These are phyloP conservation scores for Corymbia citriodora DNA, from an alignment of 441 rosid species.

Conservation along the genomic window DNA sequence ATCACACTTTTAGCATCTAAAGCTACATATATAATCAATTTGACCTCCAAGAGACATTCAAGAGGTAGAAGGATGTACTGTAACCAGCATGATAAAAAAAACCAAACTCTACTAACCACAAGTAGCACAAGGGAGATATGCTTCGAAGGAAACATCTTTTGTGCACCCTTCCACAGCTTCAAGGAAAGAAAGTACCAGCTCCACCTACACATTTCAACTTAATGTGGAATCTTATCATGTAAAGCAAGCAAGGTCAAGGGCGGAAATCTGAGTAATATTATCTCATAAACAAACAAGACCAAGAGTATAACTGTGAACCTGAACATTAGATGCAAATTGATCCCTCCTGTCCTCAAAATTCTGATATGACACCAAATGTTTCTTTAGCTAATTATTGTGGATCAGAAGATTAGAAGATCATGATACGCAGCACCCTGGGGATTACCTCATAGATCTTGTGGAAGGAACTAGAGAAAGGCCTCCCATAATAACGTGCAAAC, in stretches of 20 bases:
- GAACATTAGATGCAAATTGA: slow-evolving; percentile 50
- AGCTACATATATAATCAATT: neutral
- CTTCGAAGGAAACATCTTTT: slow-evolving; percentile 50
- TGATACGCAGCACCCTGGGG: neutral
- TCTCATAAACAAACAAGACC: neutral
- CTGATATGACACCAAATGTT: slow-evolving; percentile 31
- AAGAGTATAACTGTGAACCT: slow-evolving; percentile 24
- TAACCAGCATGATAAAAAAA: neutral
- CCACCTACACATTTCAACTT: slow-evolving; percentile 36
- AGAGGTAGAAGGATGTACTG: neutral
- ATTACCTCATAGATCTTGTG: slow-evolving; percentile 70
- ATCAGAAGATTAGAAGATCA: neutral
- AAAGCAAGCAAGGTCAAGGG: neutral
- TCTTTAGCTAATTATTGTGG: neutral
- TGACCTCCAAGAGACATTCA: neutral
- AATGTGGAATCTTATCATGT: neutral
- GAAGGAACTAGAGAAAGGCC: slow-evolving; percentile 79
- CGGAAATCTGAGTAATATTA: neutral
- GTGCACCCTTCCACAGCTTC: slow-evolving; percentile 86
- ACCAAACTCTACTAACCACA: slow-evolving; percentile 49
- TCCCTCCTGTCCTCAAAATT: slow-evolving; percentile 56
- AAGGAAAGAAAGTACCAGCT: slow-evolving; percentile 59
- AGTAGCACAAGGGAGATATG: slow-evolving; percentile 68
- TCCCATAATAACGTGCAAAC: slow-evolving; percentile 41
- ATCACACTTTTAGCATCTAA: neutral